phyloP scores from a whole-genome alignment of 495 filamentous ascomycete species.

The Penicillium dipodomyicola region DNA sequence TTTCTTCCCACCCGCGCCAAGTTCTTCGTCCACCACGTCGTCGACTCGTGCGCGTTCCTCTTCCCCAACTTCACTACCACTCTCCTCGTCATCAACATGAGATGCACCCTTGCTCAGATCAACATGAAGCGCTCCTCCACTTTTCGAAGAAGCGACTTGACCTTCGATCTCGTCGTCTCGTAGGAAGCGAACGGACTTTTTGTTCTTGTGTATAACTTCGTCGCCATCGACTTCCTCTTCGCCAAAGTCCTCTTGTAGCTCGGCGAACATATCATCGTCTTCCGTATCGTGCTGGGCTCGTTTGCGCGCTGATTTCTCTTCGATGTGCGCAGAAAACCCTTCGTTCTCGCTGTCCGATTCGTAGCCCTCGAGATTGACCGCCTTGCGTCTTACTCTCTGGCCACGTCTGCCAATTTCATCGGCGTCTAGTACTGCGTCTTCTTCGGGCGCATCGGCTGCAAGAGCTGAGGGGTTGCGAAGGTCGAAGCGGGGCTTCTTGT shows the following conservation, averaged over 20 bases:
- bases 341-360: conserved; percentile 94
- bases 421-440: conserved; percentile 78
- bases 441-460: conserved; percentile 72
- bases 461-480: conserved; percentile 89
- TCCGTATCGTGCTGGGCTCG: conserved; percentile 47
- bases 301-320: conserved; percentile 53
- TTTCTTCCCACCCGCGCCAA: conserved; percentile 86
- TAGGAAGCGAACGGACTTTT: conserved; percentile 77
- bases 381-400: conserved; percentile 77
- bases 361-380: conserved; percentile 94
- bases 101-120: conserved; percentile 51
- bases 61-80: conserved; percentile 68
- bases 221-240: conserved; percentile 52
- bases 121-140: conserved; percentile 63
- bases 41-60: conserved; percentile 68
- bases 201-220: conserved; percentile 57
- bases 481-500: conserved; percentile 93
- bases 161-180: conserved; percentile 78
- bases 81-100: conserved; percentile 46
- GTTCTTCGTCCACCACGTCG: conserved; percentile 74
- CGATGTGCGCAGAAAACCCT: conserved; percentile 70
- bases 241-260: conserved; percentile 59
- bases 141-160: conserved; percentile 70
- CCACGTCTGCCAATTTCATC: conserved; percentile 88
- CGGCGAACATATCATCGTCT: conserved; percentile 90